Percentiles rank a stretch among this genome's conserved stretches.
Conservation (phyloP, 2,329 filamentous ascomycete species). For the Cylindrodendrum hubeiense region DNA sequence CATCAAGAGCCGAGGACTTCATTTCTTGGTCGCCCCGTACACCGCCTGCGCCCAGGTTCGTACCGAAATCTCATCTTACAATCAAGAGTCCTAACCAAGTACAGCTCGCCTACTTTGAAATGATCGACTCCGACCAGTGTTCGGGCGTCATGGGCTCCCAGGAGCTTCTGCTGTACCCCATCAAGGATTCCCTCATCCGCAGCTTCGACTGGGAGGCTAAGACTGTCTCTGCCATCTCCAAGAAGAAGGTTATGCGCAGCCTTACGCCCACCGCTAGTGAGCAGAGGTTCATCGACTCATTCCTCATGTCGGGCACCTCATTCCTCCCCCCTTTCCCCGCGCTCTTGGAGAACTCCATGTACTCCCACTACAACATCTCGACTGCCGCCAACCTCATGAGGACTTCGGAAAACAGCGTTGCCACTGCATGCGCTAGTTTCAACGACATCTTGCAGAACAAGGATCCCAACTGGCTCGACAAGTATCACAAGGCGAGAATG, state of each 20-base stretch:
- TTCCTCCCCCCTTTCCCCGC: slow-evolving; percentile 85
- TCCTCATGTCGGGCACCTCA: slow-evolving; percentile 84
- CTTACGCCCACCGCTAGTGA: slow-evolving; percentile 74
- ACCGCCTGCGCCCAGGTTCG: slow-evolving; percentile 87
- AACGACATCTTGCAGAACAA: slow-evolving; percentile 81
- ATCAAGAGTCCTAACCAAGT: slow-evolving; percentile 27
- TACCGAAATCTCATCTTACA: slow-evolving; percentile 20
- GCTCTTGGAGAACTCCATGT: slow-evolving; percentile 70
- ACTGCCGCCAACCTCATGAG: slow-evolving; percentile 84
- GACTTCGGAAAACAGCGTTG: slow-evolving; percentile 76
- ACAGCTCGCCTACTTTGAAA: slow-evolving; percentile 83
- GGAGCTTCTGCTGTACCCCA: slow-evolving; percentile 87
- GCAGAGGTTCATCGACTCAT: slow-evolving; percentile 84
- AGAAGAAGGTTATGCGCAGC: slow-evolving; percentile 77
- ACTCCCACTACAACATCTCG: slow-evolving; percentile 72
- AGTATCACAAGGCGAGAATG: slow-evolving; percentile 88
- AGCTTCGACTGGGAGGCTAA: slow-evolving; percentile 76
- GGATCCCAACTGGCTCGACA: slow-evolving; percentile 83
- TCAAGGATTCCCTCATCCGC: slow-evolving; percentile 79
- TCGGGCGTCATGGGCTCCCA: slow-evolving; percentile 86
- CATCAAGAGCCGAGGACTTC: slow-evolving; percentile 75
- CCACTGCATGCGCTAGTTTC: slow-evolving; percentile 80
- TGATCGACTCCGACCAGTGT: slow-evolving; percentile 73
- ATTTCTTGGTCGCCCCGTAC: slow-evolving; percentile 88
- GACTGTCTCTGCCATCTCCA: slow-evolving; percentile 72